Conservation (phyloP, 352 stramenopile species). For the Globisporangium megalacanthum region DNA sequence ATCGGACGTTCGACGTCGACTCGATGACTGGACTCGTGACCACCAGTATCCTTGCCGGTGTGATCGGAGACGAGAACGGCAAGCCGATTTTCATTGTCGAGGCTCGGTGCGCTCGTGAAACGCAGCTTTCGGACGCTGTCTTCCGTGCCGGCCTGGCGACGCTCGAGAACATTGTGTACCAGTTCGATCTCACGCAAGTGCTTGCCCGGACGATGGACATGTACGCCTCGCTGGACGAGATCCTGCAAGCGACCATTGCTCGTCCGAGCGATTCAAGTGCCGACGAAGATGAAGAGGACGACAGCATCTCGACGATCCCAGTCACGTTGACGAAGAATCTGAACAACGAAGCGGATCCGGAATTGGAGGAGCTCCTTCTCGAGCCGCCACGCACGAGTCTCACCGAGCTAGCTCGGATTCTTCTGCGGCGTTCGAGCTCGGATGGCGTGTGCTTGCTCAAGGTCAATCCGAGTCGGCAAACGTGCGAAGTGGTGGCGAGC, state of each 20-base stretch:
- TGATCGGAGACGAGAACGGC: constrained; percentile 42
- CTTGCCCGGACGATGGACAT: constrained; percentile 23
- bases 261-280: background rate
- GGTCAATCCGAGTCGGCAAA: constrained; percentile 33
- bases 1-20: constrained; percentile 40
- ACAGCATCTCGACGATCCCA: constrained; percentile 8
- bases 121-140: constrained; percentile 44
- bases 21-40: constrained; percentile 18
- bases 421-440: constrained; percentile 20
- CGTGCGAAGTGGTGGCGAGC: constrained; percentile 27
- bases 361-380: constrained; percentile 22
- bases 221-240: constrained; percentile 31
- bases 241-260: constrained; percentile 26
- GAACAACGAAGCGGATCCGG: constrained; percentile 19
- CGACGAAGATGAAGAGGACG: background rate
- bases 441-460: constrained; percentile 47
- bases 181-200: constrained; percentile 49
- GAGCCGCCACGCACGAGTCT: constrained; percentile 27
- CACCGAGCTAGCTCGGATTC: constrained; percentile 20
- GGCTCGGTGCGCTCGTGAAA: constrained; percentile 33
- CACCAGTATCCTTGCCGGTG: constrained; percentile 22
- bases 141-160: constrained; percentile 46
- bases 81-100: constrained; percentile 58
- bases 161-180: constrained; percentile 64
- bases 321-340: constrained; percentile 9